A percentile compares a stretch with the other conserved stretches of the same genome.
Evolutionary conservation across 768 basidiomycete genomes (phyloP).

Genomic region (Pisolithus albus): DNA sequence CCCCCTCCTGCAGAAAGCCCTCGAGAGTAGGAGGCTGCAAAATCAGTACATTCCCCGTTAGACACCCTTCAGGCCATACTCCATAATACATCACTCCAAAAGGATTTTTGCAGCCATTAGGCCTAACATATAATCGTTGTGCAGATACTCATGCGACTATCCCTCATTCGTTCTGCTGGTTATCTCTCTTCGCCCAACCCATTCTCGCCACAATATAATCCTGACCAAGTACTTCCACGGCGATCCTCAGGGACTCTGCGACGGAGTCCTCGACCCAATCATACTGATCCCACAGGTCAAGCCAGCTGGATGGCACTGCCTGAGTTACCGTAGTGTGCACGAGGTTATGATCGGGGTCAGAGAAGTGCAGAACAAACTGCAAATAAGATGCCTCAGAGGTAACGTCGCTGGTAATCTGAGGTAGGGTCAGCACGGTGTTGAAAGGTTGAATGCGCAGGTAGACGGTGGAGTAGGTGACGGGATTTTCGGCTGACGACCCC

Average conservation of each 20-base stretch:
- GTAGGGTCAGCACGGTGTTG: constrained; percentile 48
- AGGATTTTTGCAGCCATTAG: constrained; percentile 2
- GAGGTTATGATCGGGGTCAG: constrained; percentile 76
- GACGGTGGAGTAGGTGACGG: constrained; percentile 81
- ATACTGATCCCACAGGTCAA: constrained; percentile 84
- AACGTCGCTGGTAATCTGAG: constrained; percentile 21
- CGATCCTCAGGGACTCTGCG: constrained; percentile 78
- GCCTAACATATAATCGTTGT: constrained; percentile 6
- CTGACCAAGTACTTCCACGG: constrained; percentile 87
- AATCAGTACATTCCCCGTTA: neutral
- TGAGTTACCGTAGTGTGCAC: constrained; percentile 77
- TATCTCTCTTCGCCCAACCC: constrained; percentile 58
- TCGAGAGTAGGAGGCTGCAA: constrained; percentile 48
- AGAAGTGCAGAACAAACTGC: constrained; percentile 57
- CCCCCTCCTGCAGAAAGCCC: constrained; percentile 71
- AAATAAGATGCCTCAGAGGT: constrained; percentile 33
- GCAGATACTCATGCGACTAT: constrained; percentile 4
- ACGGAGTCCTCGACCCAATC: constrained; percentile 96
- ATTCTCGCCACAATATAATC: constrained; percentile 83
- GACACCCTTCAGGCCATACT: constrained; percentile 5
- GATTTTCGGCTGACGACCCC: constrained; percentile 37
- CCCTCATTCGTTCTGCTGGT: constrained; percentile 1
- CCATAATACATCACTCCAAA: constrained; percentile 7
- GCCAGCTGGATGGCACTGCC: constrained; percentile 76
- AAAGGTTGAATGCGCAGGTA: constrained; percentile 93